A percentile compares a stretch with the other conserved stretches of the same genome.
Evolutionary conservation across 2,329 filamentous ascomycete genomes (phyloP).

Genomic region (Fusarium succisae): DNA sequence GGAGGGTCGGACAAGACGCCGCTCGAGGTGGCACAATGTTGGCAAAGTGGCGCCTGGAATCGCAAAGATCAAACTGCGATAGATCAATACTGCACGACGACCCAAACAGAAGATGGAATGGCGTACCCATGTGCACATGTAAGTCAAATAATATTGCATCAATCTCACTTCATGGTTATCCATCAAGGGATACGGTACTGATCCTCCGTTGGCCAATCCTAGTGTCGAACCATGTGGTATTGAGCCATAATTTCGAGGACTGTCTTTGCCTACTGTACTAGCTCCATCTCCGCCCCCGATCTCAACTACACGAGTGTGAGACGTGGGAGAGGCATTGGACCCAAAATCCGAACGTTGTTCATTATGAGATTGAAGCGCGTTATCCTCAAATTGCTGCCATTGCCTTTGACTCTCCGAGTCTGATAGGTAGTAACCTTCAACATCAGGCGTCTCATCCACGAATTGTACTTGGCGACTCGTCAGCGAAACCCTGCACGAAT

Average conservation of each 20-base stretch:
- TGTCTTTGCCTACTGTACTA: background rate
- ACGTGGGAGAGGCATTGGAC: background rate
- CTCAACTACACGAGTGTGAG: background rate
- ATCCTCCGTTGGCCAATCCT: constrained; percentile 12
- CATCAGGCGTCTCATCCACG: constrained; percentile 22
- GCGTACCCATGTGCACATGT: constrained; percentile 44
- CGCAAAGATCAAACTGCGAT: constrained; percentile 55
- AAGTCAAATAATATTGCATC: constrained; percentile 43
- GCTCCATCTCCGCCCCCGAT: no score
- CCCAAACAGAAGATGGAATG: background rate
- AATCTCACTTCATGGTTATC: constrained; percentile 36
- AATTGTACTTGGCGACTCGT: constrained; percentile 13
- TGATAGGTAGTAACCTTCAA: constrained; percentile 27
- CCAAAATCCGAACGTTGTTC: background rate
- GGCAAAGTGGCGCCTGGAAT: constrained; percentile 59
- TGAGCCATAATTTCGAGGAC: background rate
- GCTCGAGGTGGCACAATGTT: constrained; percentile 63
- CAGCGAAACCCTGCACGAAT: background rate
- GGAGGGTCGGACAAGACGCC: constrained; percentile 58
- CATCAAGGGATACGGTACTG: constrained; percentile 31
- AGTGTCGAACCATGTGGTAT: constrained; percentile 1
- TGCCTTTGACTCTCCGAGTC: background rate
- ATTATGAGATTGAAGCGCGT: background rate
- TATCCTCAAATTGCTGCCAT: background rate
- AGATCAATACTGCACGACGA: background rate